Percentiles rank a stretch among this genome's conserved stretches.
These are phyloP conservation scores for Taxawa tesnikishii DNA, from an alignment of 2,329 filamentous ascomycete genomes.

Conservation along the genomic window DNA sequence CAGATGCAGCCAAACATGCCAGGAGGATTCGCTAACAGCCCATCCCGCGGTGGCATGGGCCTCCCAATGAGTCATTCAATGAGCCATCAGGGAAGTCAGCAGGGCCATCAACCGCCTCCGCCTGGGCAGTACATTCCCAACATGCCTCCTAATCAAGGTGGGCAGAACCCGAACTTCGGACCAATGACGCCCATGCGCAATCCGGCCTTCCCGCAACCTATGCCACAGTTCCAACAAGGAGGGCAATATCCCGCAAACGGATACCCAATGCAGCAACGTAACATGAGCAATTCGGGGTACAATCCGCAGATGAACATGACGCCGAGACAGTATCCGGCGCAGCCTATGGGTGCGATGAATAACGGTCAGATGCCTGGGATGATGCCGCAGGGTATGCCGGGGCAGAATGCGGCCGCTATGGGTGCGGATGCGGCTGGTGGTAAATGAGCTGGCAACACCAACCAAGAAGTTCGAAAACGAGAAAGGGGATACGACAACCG, in stretches of 20 bases:
- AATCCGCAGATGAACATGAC: slow-evolving; percentile 22
- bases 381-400: no score
- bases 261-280: slow-evolving; percentile 14
- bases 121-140: slow-evolving; percentile 26
- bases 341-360: no score
- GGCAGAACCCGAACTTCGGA: neutral
- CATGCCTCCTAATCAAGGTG: slow-evolving; percentile 5
- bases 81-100: slow-evolving; percentile 88
- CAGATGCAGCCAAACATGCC: slow-evolving; percentile 21
- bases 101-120: slow-evolving; percentile 56
- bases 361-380: no score
- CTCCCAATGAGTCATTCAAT: slow-evolving; percentile 85
- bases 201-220: slow-evolving; percentile 7
- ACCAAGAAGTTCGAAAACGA: no score
- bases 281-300: slow-evolving; percentile 14
- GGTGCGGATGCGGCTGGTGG: no score
- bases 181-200: slow-evolving; percentile 8
- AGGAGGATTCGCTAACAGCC: slow-evolving; percentile 9
- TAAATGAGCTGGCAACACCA: no score
- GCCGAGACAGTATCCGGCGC: no score
- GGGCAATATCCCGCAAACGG: slow-evolving; percentile 6
- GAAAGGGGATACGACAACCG: no score
- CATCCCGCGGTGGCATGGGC: slow-evolving; percentile 55
- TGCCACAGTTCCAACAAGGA: slow-evolving; percentile 6
- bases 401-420: no score